A percentile compares a stretch with the other conserved stretches of the same genome.
Conservation (phyloP, 163 green algal genomes). For the Coccomyxa subellipsoidea region DNA sequence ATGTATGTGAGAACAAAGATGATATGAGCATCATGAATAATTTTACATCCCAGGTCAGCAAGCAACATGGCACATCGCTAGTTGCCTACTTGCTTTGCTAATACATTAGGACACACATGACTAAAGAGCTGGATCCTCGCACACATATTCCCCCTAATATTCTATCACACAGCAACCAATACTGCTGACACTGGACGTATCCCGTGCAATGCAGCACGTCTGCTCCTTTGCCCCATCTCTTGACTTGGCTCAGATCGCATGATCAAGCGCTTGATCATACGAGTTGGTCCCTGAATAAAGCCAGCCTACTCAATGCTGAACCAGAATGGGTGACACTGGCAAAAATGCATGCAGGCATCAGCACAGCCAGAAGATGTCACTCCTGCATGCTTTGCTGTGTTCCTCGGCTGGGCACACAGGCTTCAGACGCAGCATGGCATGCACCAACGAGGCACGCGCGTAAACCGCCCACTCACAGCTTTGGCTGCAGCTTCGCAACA, state of each 20-base stretch:
- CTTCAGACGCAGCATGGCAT: background rate
- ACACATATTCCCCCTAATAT: too few species aligned
- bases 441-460: background rate
- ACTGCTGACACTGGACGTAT: background rate
- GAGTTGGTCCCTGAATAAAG: background rate
- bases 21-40: too few species aligned
- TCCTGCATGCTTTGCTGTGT: background rate
- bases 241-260: background rate
- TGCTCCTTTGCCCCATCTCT: background rate
- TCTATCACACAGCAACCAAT: too few species aligned
- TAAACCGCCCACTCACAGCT: constrained; percentile 14
- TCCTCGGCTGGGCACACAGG: background rate
- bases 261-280: background rate
- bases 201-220: too few species aligned
- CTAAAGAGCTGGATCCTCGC: too few species aligned
- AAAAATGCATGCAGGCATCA: background rate
- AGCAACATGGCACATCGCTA: too few species aligned
- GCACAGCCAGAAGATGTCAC: background rate
- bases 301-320: background rate
- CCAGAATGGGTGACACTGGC: too few species aligned
- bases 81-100: too few species aligned
- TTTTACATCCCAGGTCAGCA: too few species aligned
- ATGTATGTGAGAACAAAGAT: too few species aligned
- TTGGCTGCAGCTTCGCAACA: background rate
- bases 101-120: too few species aligned